A percentile compares a stretch with the other conserved stretches of the same genome.
These are phyloP conservation scores for Fusarium sp. DNA, from an alignment of 2,329 filamentous ascomycete genomes.

Conservation along the genomic window DNA sequence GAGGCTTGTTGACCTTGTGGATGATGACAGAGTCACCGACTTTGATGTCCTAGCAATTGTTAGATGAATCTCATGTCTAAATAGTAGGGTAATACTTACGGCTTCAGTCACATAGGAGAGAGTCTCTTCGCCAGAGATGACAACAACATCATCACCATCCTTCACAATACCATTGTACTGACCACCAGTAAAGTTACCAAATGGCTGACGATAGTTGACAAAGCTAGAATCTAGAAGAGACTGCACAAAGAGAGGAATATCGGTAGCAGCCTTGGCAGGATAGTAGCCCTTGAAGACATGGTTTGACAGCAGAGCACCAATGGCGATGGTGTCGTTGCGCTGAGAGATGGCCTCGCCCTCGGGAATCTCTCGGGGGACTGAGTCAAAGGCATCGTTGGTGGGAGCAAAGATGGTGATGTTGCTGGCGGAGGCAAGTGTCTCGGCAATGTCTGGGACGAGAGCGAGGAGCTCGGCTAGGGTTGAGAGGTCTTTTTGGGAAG, in stretches of 20 bases:
- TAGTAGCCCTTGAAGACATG: constrained; percentile 49
- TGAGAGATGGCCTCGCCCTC: constrained; percentile 48
- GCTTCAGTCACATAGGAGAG: constrained; percentile 49
- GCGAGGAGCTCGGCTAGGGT: constrained; percentile 30
- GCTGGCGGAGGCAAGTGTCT: constrained; percentile 45
- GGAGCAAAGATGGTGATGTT: constrained; percentile 52
- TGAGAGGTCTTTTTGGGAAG: constrained; percentile 33
- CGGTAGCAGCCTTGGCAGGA: constrained; percentile 42
- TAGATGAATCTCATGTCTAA: not conserved
- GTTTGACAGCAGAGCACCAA: constrained; percentile 47
- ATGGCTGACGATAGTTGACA: constrained; percentile 48
- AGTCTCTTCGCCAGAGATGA: constrained; percentile 49
- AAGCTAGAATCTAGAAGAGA: constrained; percentile 47
- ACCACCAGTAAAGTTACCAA: constrained; percentile 52
- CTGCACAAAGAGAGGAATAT: constrained; percentile 47
- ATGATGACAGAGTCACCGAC: constrained; percentile 45
- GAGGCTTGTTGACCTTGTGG: constrained; percentile 46
- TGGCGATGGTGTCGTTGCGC: constrained; percentile 46
- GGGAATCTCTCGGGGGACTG: constrained; percentile 47
- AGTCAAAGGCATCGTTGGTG: constrained; percentile 50
- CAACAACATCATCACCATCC: constrained; percentile 46
- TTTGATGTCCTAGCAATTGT: constrained; percentile 42
- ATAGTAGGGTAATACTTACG: constrained; percentile 18
- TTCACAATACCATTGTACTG: constrained; percentile 51
- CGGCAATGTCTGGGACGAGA: constrained; percentile 41